Conservation (phyloP, 1,139 yeast genomes). For the Scheffersomyces lignicola region DNA sequence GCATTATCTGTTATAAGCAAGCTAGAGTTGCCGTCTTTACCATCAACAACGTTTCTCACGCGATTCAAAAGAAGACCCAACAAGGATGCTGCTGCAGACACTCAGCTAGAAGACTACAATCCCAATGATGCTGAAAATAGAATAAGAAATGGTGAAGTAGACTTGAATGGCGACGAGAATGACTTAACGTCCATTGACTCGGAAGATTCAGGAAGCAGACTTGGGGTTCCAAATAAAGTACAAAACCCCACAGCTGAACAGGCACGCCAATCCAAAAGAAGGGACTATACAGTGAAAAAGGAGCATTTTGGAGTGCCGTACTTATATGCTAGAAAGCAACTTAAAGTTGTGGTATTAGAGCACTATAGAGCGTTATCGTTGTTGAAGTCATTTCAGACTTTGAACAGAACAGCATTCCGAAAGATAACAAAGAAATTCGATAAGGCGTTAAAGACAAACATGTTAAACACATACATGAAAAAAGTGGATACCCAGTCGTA, state of each 20-base stretch:
- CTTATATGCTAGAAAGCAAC: constrained; percentile 67
- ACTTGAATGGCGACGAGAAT: constrained; percentile 12
- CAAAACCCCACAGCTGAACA: constrained; percentile 16
- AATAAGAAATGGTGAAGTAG: constrained; percentile 37
- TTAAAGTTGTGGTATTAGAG: constrained; percentile 77
- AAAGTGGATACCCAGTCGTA: constrained; percentile 53
- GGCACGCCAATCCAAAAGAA: constrained; percentile 19
- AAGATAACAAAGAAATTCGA: constrained; percentile 90
- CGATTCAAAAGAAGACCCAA: constrained; percentile 15
- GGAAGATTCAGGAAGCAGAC: constrained; percentile 10
- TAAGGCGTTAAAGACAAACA: constrained; percentile 56
- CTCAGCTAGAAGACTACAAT: constrained; percentile 20
- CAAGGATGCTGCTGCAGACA: constrained; percentile 12
- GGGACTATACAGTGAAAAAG: constrained; percentile 35
- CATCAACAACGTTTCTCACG: constrained; percentile 47
- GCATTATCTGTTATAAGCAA: constrained; percentile 35
- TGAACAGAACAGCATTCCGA: constrained; percentile 86
- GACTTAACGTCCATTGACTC: constrained; percentile 20
- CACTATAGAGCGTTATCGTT: constrained; percentile 78
- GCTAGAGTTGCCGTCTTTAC: constrained; percentile 60
- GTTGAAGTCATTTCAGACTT: constrained; percentile 68
- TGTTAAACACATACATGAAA: constrained; percentile 58
- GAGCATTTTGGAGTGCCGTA: constrained; percentile 55
- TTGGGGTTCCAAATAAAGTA: constrained; percentile 5
- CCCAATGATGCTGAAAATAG: constrained; percentile 40